phyloP scores from a whole-genome alignment of 345 rosid genomes.

The Eucalyptus brandiana region DNA sequence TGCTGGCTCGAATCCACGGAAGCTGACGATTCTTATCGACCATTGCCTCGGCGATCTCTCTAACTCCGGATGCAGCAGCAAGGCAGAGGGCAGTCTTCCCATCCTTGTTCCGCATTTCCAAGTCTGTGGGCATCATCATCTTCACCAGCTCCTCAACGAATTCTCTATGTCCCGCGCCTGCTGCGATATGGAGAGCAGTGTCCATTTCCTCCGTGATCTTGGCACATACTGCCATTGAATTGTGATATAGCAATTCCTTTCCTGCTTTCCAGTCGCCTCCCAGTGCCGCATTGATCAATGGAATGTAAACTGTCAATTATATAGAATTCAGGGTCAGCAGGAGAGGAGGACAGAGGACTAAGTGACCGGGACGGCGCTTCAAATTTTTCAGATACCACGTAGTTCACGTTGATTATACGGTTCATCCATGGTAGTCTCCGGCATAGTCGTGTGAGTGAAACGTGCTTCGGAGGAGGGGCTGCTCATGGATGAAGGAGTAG shows the following conservation, averaged over 20 bases:
- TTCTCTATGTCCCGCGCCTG: neutral
- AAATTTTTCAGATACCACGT: neutral
- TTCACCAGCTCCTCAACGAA: neutral
- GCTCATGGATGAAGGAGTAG: neutral
- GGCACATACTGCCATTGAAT: rapidly evolving
- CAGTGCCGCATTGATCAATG: neutral
- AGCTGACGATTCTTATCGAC: neutral
- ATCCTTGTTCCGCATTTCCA: neutral
- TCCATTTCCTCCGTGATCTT: rapidly evolving
- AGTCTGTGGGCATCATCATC: rapidly evolving
- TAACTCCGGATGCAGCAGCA: rapidly evolving
- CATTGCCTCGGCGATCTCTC: neutral
- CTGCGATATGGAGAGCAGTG: rapidly evolving
- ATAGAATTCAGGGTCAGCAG: neutral
- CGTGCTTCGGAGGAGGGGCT: rapidly evolving
- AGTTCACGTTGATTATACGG: neutral
- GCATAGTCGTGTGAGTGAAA: rapidly evolving
- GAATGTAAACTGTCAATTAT: rapidly evolving
- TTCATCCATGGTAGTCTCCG: neutral
- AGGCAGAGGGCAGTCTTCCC: too few species aligned
- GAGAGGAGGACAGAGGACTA: neutral
- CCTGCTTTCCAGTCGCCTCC: neutral
- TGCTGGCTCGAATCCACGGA: neutral
- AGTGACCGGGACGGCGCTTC: neutral
- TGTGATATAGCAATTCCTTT: neutral